Percentiles rank a stretch among this genome's conserved stretches.
Evolutionary conservation across 208 protist genomes (phyloP).

Genomic region (Acanthamoeba polyphaga): DNA sequence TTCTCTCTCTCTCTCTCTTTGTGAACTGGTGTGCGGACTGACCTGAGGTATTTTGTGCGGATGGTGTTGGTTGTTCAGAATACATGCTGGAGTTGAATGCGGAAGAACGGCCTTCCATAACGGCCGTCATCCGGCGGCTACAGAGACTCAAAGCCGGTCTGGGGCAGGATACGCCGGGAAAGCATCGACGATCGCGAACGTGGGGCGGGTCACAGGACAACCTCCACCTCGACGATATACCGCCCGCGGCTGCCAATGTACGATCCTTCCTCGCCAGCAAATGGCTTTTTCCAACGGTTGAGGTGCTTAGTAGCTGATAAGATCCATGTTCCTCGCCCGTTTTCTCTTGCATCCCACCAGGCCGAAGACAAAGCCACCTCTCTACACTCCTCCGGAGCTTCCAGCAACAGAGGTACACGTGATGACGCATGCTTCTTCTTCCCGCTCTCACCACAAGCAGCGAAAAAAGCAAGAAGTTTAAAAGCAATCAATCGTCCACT

Average conservation of each 20-base stretch:
- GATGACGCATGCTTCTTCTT: too few relatives aligned
- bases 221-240: neutral
- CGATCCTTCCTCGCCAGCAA: too few relatives aligned
- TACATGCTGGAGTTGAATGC: slow-evolving; percentile 60
- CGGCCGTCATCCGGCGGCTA: slow-evolving; percentile 41
- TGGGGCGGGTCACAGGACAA: slow-evolving; percentile 50
- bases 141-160: neutral
- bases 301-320: too few relatives aligned
- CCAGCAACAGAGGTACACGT: neutral
- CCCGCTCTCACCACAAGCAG: neutral
- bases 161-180: neutral
- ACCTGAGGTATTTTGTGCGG: neutral
- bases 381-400: neutral
- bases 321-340: neutral
- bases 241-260: neutral
- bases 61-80: neutral
- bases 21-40: neutral
- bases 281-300: too few relatives aligned
- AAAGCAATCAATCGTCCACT: too few relatives aligned
- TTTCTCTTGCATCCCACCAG: neutral
- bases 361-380: neutral
- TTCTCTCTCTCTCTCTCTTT: neutral
- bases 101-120: slow-evolving; percentile 26
- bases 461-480: too few relatives aligned
- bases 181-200: slow-evolving; percentile 15